Evolutionary conservation across 495 filamentous ascomycete species (phyloP).

Genomic region (Penicillium silybi): DNA sequence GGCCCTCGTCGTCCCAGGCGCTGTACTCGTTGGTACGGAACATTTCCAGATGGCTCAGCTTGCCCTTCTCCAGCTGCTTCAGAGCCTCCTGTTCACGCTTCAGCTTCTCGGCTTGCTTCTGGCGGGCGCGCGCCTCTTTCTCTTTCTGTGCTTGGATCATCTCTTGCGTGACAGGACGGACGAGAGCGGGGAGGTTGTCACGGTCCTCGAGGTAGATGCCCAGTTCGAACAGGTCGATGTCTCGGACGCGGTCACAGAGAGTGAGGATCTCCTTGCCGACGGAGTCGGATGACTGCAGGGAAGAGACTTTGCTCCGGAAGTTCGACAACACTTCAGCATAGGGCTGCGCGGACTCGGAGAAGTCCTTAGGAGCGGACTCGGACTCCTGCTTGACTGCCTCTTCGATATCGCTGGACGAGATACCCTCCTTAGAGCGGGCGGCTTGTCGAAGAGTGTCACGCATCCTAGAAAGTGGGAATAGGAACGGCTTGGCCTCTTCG

Average conservation of each 20-base stretch:
- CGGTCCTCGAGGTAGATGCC: conserved; percentile 89
- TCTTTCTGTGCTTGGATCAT: conserved; percentile 70
- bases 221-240: conserved; percentile 71
- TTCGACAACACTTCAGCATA: conserved; percentile 35
- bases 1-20: conserved; percentile 82
- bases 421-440: conserved; percentile 40
- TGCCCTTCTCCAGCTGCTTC: conserved; percentile 66
- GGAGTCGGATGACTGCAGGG: conserved; percentile 41
- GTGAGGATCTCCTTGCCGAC: conserved; percentile 58
- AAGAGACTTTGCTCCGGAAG: conserved; percentile 40
- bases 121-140: conserved; percentile 48
- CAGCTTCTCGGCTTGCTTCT: conserved; percentile 58
- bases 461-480: conserved; percentile 60
- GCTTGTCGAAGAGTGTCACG: conserved; percentile 64
- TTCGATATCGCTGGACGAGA: conserved; percentile 30
- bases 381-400: conserved; percentile 25
- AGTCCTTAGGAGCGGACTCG: conserved; percentile 16
- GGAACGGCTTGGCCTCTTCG: conserved; percentile 56
- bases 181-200: conserved; percentile 65
- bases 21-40: conserved; percentile 71
- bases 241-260: conserved; percentile 76
- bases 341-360: conserved; percentile 29
- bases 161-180: conserved; percentile 74
- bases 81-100: conserved; percentile 53
- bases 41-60: conserved; percentile 63